Conservation (phyloP, 352 stramenopile genomes). For the Elongisporangium prolatum region DNA sequence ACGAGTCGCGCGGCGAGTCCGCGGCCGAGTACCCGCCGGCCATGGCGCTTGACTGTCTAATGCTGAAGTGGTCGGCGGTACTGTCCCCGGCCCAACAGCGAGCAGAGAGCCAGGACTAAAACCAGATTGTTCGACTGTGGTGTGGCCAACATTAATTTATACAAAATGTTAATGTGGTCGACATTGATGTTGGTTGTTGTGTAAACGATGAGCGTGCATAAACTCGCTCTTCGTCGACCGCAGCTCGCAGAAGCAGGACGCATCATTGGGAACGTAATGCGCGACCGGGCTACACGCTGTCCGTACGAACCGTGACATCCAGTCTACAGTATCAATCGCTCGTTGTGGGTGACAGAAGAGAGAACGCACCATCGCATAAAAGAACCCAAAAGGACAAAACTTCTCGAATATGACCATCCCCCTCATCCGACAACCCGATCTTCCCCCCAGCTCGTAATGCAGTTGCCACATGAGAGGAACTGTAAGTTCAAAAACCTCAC, state of each 20-base stretch:
- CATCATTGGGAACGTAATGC: neutral
- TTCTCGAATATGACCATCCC: constrained; percentile 21
- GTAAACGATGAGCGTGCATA: neutral
- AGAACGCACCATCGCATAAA: neutral
- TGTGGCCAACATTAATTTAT: neutral
- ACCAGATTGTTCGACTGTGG: neutral
- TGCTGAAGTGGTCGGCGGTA: neutral
- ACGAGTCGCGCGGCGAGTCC: constrained; percentile 39
- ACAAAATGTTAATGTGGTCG: neutral
- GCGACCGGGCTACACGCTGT: neutral
- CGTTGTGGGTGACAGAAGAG: neutral
- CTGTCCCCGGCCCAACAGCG: neutral
- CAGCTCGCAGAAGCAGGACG: neutral
- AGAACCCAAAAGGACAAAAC: constrained; percentile 16
- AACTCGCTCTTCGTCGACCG: neutral
- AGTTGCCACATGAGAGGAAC: neutral
- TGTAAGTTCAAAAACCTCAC: neutral
- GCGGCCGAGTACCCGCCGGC: constrained; percentile 60
- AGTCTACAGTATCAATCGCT: neutral
- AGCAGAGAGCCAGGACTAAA: neutral
- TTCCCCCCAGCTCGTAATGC: neutral
- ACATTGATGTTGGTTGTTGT: neutral
- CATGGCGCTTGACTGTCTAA: constrained; percentile 20
- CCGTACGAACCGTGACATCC: neutral
- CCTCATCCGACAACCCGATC: constrained; percentile 15